A percentile compares a stretch with the other conserved stretches of the same genome.
These are phyloP conservation scores for Jatropha podagrica DNA, from an alignment of 441 rosid species.

Conservation along the genomic window DNA sequence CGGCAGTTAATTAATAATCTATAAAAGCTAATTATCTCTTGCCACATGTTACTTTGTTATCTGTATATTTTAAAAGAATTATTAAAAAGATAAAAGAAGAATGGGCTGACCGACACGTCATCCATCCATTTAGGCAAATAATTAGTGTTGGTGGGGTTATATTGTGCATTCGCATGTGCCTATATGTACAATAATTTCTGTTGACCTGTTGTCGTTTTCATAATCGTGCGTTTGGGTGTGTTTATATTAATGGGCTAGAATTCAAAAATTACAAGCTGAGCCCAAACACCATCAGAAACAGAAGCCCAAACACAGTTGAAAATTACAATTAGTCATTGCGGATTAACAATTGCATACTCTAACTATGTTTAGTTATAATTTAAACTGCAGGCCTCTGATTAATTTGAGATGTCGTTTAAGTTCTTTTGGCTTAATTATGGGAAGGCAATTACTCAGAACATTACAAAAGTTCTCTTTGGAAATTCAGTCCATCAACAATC, in stretches of 20 bases:
- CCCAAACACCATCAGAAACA: too few relatives aligned
- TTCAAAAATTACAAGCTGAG: too few relatives aligned
- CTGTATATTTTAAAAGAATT: neutral
- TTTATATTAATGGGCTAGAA: too few relatives aligned
- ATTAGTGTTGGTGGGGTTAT: neutral
- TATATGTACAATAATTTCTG: too few relatives aligned
- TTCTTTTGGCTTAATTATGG: neutral
- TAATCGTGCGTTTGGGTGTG: neutral
- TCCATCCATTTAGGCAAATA: neutral
- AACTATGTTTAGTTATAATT: neutral
- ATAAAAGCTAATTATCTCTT: constrained; percentile 7
- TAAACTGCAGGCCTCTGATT: neutral
- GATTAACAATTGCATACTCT: too few relatives aligned
- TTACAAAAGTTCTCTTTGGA: too few relatives aligned
- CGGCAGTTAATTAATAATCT: neutral
- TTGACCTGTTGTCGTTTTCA: neutral
- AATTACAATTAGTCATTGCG: too few relatives aligned
- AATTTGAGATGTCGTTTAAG: neutral
- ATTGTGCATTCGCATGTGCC: neutral
- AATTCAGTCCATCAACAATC: too few relatives aligned
- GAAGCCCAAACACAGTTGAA: too few relatives aligned
- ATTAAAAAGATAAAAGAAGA: neutral
- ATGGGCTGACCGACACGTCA: neutral
- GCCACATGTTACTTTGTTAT: neutral
- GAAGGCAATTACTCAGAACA: neutral